A percentile compares a stretch with the other conserved stretches of the same genome.
These are phyloP conservation scores for Acer negundo DNA, from an alignment of 345 rosid species.

Conservation along the genomic window DNA sequence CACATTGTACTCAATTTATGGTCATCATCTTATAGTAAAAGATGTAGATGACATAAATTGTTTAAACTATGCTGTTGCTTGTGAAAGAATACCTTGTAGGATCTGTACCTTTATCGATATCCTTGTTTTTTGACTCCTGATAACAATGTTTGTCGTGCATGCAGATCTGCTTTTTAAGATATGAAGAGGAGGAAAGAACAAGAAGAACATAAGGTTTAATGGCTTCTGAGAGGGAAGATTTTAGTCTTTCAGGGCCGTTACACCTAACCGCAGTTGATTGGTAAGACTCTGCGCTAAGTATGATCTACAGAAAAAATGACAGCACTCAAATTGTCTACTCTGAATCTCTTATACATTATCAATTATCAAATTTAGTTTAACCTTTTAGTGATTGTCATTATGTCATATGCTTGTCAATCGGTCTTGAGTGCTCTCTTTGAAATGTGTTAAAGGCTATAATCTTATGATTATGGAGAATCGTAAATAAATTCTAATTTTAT, in stretches of 20 bases:
- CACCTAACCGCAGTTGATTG: conserved; percentile 68
- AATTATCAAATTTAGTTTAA: neutral
- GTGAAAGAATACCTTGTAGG: neutral
- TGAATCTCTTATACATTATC: neutral
- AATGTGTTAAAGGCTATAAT: neutral
- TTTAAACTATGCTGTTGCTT: neutral
- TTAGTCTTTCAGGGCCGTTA: conserved; percentile 67
- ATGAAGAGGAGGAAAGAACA: conserved; percentile 17
- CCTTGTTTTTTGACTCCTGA: neutral
- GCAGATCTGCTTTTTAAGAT: conserved; percentile 18
- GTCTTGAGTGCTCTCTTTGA: neutral
- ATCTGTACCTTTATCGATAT: neutral
- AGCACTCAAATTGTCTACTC: neutral
- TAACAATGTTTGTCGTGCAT: conserved; percentile 14
- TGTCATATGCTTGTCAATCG: neutral
- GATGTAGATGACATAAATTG: neutral
- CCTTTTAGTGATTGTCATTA: neutral
- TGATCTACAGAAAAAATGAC: neutral
- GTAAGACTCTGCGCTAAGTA: conserved; percentile 28
- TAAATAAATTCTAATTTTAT: neutral
- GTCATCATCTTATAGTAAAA: neutral
- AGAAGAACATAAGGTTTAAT: conserved; percentile 22
- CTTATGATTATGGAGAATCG: neutral
- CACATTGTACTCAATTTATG: neutral
- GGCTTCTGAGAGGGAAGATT: conserved; percentile 69